Base-by-base conservation (phyloP, 1,139 yeast genomes). In the Yamadazyma dendronema region DNA sequence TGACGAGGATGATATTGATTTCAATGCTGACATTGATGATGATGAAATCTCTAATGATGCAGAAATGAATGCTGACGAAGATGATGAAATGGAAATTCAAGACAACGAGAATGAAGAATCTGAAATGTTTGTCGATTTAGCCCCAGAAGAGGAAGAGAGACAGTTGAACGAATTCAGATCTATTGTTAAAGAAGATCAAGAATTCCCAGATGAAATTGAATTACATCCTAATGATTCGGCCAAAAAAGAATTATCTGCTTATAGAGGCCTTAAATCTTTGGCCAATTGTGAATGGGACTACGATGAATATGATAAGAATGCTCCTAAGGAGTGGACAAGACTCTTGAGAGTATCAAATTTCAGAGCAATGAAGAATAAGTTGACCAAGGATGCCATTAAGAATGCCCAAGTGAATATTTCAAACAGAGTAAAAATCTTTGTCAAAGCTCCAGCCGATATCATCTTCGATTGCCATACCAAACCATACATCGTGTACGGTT, bases 121-220 rank as follows among this genome's bases (percentile, higher is more conserved):
- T 25, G 92, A 82, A 43, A 72, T 74, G 72, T 84, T 81, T 56
- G 77, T 81, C 38, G 96, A 88, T 34, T 67, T 88, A 38, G 67
- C 85, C 2, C 81, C 84, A 14, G 96, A 86, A 49, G 96, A 89
- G 52, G 97, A 89, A 60, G 80, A 78, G 46, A 74, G 80, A 49
- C 97, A 89, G 59, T 68, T 89, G 46, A 67, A 74, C 39, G 79
- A 74, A 50, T 88, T 72, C 62, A 78, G 95, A 54, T 71, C 73
- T 30, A 62, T 78, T 41, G 96, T 83, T 46, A 76, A 76, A 43
- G 97, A 89, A 35, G 97, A 92, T 56, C 73, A 81, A 31, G 96
- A 92, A 51, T 92, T 89, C 68, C 97, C 98, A 0, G 99, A 94
- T 62, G 98, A 94, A 62, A 65, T 90, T 39, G 97, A 94, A 59